Base-by-base conservation (phyloP, 169 alveolate species). In the Pseudocohnilembus persalinus region DNA sequence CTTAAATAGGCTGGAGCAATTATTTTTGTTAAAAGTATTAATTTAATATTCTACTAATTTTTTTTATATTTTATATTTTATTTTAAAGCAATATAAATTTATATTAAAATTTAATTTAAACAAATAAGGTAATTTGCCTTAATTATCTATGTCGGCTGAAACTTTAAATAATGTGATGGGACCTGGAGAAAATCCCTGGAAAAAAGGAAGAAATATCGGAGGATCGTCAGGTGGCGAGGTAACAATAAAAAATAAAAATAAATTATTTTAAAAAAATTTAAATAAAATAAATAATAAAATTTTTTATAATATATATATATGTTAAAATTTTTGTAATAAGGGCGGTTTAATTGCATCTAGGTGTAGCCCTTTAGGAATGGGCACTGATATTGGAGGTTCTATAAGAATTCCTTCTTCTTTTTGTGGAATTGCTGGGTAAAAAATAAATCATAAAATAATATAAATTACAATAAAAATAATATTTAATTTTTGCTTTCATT, bases 181-280 rank as follows among this genome's bases (percentile, higher is more conserved):
- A 20, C 80, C 74, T 24, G 92, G 93, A 31, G 32, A 72, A 33
- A 91, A 94, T 78, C 94, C 94, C 33, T 84, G 88, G 88, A 91
- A 94, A 72, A 74, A 72, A 31, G 81, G 63, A 24, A 88, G 96
- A 79, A 87, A 93, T 16, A 76, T 92, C 6, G 97, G 96, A n/a
- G 97, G 97, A 4, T 90, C 95, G 73, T 83, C 94, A 34, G 97
- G 96, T 4, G 97, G 97, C 28, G 96, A 92, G 73, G 96, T 49
- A 49, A 49, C 26, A 11, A 11, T 49, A 11, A 49, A 49, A 49
- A 49, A 49, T 49, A 20, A 49, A 49, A 49, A 11, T n/a, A n/a
- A n/a, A 49, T 49, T 11, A 49, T 49, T 11, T 49, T 11, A 49
- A 49, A 11, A 49, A 11, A 49, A 49, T 11, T 49, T 49, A 49